Evolutionary conservation across 202 grass and related monocot species (phyloP), one percentile per base, ranked within the genome.

Genomic region (Saccharum hybrid): DNA sequence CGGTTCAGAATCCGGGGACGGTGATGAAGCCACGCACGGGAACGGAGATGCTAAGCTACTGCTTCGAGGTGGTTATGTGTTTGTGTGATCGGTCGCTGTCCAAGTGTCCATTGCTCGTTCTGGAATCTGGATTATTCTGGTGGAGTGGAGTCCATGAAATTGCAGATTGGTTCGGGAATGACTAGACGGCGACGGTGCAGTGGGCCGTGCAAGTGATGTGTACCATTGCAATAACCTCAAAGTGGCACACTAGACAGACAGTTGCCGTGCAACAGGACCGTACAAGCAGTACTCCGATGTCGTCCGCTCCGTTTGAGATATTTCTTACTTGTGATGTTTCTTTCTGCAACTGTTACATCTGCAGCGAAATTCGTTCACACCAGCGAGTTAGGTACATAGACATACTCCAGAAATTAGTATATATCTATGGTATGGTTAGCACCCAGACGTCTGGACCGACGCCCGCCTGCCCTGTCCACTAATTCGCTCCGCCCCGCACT

Each of bases 1-100:
- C 16, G 46, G 10, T 34, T 40, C 18, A 18, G 15, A 5, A 33
- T 61, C 4, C 36, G 22, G 22, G 64, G 59, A 79, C 14, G 74
- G 67, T 16, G 68, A 86, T 28, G 14, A 69, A n/a, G n/a, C n/a
- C n/a, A n/a, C 19, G 10, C 0, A 4, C 15, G 5, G 22, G 52
- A 57, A 57, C 66, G 76, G 60, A 42, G 10, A 56, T 57, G 52
- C 19, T 26, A 21, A 21, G 41, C 84, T 59, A 21, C 63, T 23
- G 8, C 0, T 7, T 60, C 9, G 19, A 68, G 63, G 62, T 75
- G 77, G 31, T 12, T 56, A 18, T 82, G 78, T 26, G 22, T 16
- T 38, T 74, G 46, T 42, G 31, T 16, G 79, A 64, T 23, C 42
- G 65, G 79, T 71, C 65, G 2, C 72, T 64, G 73, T 82, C 79